phyloP scores from a whole-genome alignment of 148 eudicot species.

The Chenopodium suecicum region DNA sequence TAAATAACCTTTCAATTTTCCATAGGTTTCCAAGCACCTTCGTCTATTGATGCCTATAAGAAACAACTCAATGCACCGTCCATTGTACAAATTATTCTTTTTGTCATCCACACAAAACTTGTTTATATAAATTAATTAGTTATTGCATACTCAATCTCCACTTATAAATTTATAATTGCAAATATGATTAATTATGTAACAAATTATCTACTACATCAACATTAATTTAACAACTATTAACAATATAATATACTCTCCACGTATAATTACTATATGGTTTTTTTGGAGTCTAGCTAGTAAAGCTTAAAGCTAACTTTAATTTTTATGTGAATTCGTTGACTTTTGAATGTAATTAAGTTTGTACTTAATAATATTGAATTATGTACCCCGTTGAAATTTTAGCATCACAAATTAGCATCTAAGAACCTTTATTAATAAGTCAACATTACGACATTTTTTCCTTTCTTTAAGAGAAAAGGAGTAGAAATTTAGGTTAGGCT shows the following conservation, averaged over 20 bases:
- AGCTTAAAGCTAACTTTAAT: background rate
- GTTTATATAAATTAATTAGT: no score
- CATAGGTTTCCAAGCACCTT: background rate
- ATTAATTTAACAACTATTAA: background rate
- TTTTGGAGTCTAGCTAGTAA: background rate
- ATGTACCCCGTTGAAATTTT: slow-evolving; percentile 1
- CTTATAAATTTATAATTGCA: background rate
- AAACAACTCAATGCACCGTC: slow-evolving; percentile 13
- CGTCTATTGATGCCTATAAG: background rate
- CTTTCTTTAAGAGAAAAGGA: slow-evolving; percentile 21
- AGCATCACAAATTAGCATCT: slow-evolving; percentile 30
- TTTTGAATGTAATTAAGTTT: background rate
- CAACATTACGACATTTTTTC: slow-evolving; percentile 30
- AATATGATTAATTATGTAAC: background rate
- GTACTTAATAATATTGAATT: background rate
- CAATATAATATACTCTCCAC: no score
- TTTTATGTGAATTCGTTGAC: slow-evolving; percentile 22
- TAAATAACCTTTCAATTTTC: slow-evolving; percentile 10
- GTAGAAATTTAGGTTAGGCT: slow-evolving; percentile 23
- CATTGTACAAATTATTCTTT: slow-evolving; percentile 23
- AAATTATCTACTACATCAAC: background rate
- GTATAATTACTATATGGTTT: background rate
- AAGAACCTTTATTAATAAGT: slow-evolving; percentile 24
- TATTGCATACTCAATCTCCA: background rate
- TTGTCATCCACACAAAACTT: slow-evolving; percentile 15